Evolutionary conservation across 495 filamentous ascomycete species (phyloP).

Genomic region (Daldinia grandis): DNA sequence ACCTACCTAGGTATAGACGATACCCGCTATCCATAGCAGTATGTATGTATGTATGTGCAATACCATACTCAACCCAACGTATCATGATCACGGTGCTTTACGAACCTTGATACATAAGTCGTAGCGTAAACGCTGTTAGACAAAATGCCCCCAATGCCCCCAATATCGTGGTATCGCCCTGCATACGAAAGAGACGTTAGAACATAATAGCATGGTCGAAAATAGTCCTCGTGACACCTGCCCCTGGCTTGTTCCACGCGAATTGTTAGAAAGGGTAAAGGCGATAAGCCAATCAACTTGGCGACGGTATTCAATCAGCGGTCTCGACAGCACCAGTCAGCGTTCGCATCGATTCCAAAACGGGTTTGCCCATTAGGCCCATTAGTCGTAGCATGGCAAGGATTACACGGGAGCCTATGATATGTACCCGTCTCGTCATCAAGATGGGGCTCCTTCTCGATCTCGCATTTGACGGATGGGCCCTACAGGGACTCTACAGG

Average conservation of each 20-base stretch:
- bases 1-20: too few relatives aligned
- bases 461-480: slow-evolving; percentile 42
- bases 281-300: slow-evolving; percentile 34
- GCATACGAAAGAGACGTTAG: slow-evolving; percentile 27
- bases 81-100: slow-evolving; percentile 5
- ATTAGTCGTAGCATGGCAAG: slow-evolving; percentile 29
- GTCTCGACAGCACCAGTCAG: slow-evolving; percentile 37
- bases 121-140: slow-evolving; percentile 10
- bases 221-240: slow-evolving; percentile 42
- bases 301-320: slow-evolving; percentile 27
- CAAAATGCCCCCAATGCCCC: slow-evolving; percentile 10
- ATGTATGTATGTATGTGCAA: slow-evolving; percentile 2
- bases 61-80: neutral
- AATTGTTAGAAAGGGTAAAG: slow-evolving; percentile 37
- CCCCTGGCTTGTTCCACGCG: slow-evolving; percentile 40
- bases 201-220: slow-evolving; percentile 34
- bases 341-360: slow-evolving; percentile 37
- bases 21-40: too few relatives aligned
- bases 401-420: slow-evolving; percentile 42
- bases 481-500: slow-evolving; percentile 18
- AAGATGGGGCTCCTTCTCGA: slow-evolving; percentile 29
- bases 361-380: slow-evolving; percentile 30
- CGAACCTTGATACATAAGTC: slow-evolving; percentile 15
- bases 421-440: slow-evolving; percentile 33
- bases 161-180: slow-evolving; percentile 31